Percentiles rank a stretch among this genome's conserved stretches.
These are phyloP conservation scores for Sophora flavescens DNA, from an alignment of 306 rosid genomes.

Conservation along the genomic window DNA sequence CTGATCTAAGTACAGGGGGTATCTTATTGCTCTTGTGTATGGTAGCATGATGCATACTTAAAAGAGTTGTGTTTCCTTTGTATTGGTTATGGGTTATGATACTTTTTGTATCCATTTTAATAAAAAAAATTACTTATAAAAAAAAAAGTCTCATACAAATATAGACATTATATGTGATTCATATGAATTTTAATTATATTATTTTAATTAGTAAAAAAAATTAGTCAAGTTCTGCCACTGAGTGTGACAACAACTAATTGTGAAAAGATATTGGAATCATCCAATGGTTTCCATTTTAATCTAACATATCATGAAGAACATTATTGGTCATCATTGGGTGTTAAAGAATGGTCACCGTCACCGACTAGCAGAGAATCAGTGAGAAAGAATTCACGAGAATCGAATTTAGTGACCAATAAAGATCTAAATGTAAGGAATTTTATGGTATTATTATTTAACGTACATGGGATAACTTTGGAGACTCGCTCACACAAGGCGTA, in stretches of 20 bases:
- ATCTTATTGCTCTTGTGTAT: no score
- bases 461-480: conserved; percentile 32
- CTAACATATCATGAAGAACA: conserved; percentile 8
- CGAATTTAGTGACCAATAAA: conserved; percentile 42
- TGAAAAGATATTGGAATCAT: conserved; percentile 32
- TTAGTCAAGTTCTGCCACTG: no score
- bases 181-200: no score
- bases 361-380: background rate
- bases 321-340: conserved; percentile 8
- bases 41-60: no score
- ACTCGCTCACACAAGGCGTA: conserved; percentile 23
- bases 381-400: conserved; percentile 42
- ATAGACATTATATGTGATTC: no score
- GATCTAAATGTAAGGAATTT: conserved; percentile 2
- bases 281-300: background rate
- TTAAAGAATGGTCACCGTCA: conserved; percentile 8
- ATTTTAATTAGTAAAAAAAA: no score
- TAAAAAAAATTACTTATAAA: no score
- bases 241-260: background rate
- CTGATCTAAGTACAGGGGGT: no score
- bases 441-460: conserved; percentile 25
- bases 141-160: no score
- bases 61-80: no score
- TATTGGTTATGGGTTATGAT: no score
- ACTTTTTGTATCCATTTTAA: no score